phyloP scores from a whole-genome alignment of 768 basidiomycete species.

The Psilocybe tampanensis region DNA sequence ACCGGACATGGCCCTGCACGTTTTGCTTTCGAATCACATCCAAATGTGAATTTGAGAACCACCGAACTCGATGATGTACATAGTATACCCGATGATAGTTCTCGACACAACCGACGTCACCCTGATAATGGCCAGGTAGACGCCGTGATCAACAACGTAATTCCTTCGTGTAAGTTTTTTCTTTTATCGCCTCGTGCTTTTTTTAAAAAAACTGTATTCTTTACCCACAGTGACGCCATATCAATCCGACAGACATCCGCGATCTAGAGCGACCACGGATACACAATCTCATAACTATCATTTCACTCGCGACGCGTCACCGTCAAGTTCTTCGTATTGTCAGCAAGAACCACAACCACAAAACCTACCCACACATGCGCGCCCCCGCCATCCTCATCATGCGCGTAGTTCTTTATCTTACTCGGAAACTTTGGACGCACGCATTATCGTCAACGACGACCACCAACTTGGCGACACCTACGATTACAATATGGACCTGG shows the following conservation, averaged over 20 bases:
- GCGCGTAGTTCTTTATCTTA: background rate
- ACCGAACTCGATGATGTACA: background rate
- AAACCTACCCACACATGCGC: background rate
- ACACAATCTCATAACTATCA: background rate
- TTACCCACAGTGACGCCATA: background rate
- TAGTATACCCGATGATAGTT: background rate
- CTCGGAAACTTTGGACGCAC: background rate
- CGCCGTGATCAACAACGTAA: too few species aligned
- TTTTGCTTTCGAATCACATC: background rate
- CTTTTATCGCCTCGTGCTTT: background rate
- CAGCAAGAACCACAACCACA: background rate
- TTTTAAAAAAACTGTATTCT: background rate
- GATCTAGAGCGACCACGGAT: background rate
- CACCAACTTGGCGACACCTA: background rate
- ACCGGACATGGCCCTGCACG: background rate
- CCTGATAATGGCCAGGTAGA: background rate
- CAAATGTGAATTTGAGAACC: background rate
- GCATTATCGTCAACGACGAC: background rate
- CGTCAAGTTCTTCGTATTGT: background rate
- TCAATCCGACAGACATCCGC: background rate
- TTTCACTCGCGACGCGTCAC: background rate
- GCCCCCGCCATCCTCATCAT: background rate
- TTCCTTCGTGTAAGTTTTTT: background rate
- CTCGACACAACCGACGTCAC: background rate
- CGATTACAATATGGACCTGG: background rate